Conservation (phyloP, 2,329 filamentous ascomycete genomes). For the Curvularia hawaiiensis region DNA sequence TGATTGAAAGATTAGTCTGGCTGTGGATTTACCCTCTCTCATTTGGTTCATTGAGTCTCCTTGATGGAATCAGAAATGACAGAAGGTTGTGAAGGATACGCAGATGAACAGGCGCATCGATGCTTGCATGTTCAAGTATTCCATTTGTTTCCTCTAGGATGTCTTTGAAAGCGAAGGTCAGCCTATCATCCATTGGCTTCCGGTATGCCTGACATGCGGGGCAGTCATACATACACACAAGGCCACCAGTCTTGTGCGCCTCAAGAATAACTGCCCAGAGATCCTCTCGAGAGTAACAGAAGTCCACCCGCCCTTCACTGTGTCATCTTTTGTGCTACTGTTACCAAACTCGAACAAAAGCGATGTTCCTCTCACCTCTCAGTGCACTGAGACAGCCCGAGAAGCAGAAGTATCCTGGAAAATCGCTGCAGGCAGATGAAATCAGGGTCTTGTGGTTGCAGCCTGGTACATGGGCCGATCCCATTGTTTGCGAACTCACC, state of each 20-base stretch:
- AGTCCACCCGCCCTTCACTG: neutral
- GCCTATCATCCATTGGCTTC: neutral
- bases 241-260: neutral
- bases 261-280: neutral
- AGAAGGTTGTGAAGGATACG: neutral
- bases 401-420: neutral
- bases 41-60: neutral
- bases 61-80: neutral
- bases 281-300: neutral
- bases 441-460: constrained; percentile 14
- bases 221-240: neutral
- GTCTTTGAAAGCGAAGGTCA: neutral
- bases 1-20: neutral
- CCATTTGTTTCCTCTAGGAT: neutral
- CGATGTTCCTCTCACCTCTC: constrained; percentile 8
- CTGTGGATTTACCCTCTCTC: neutral
- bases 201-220: neutral
- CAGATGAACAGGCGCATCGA: too few relatives aligned
- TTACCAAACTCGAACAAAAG: neutral
- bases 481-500: constrained; percentile 16
- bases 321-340: neutral
- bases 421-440: neutral
- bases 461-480: constrained; percentile 19
- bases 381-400: neutral
- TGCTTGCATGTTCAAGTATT: neutral